A percentile compares a stretch with the other conserved stretches of the same genome.
Conservation (phyloP, 2,329 filamentous ascomycete species). For the Escovopsis weberi region DNA sequence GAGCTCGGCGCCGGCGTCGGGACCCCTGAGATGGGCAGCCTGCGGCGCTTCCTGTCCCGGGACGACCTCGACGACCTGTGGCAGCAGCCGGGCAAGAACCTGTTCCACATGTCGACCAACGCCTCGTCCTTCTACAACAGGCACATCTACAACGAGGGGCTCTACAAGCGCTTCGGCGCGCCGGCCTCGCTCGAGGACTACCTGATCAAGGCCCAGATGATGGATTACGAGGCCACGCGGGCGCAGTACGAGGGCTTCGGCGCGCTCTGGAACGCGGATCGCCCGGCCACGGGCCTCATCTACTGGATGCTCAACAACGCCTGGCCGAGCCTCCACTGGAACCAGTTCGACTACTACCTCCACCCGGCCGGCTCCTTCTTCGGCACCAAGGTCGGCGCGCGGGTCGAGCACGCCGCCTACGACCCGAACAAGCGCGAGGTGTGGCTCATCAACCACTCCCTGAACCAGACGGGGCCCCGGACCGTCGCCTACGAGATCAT, state of each 20-base stretch:
- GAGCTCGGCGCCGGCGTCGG: slow-evolving; percentile 49
- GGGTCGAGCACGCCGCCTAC: slow-evolving; percentile 39
- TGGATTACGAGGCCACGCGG: slow-evolving; percentile 49
- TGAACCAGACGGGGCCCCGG: slow-evolving; percentile 24
- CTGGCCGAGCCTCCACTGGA: slow-evolving; percentile 52
- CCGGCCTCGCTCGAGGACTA: slow-evolving; percentile 42
- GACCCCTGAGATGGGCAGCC: slow-evolving; percentile 40
- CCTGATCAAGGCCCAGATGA: slow-evolving; percentile 42
- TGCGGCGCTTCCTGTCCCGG: slow-evolving; percentile 37
- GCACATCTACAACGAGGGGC: slow-evolving; percentile 40
- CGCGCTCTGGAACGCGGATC: slow-evolving; percentile 30
- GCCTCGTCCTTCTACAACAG: slow-evolving; percentile 40
- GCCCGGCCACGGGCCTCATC: slow-evolving; percentile 44
- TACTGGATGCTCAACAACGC: slow-evolving; percentile 57
- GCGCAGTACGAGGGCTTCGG: slow-evolving; percentile 44
- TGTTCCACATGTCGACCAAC: slow-evolving; percentile 46
- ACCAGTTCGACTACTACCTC: slow-evolving; percentile 48
- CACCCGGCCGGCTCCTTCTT: slow-evolving; percentile 44
- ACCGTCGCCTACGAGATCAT: slow-evolving; percentile 35
- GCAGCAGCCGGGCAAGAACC: slow-evolving; percentile 33
- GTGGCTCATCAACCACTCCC: slow-evolving; percentile 40
- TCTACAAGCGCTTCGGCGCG: slow-evolving; percentile 35
- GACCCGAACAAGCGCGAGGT: slow-evolving; percentile 33
- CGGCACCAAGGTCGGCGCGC: slow-evolving; percentile 37
- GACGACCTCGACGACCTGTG: slow-evolving; percentile 41